These are phyloP conservation scores for Immersiporthe knoxdaviesiana DNA, from an alignment of 2,329 filamentous ascomycete species.

Conservation along the genomic window DNA sequence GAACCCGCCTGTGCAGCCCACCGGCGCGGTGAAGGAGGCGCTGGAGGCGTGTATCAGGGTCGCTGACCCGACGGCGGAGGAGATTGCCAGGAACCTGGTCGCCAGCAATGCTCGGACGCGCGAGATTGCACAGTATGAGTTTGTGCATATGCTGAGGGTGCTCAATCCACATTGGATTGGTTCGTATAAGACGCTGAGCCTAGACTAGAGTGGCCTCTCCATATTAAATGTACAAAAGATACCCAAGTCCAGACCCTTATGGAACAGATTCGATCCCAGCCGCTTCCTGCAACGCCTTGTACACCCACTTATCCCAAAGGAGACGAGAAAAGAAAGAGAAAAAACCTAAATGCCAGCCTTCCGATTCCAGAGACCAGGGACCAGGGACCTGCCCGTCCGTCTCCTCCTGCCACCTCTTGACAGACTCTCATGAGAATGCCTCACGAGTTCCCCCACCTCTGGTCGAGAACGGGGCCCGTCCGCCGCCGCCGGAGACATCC, in stretches of 20 bases:
- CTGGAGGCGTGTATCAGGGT: constrained; percentile 59
- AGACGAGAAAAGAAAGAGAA: background rate
- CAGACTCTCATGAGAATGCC: too few relatives aligned
- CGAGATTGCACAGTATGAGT: constrained; percentile 35
- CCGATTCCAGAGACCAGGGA: background rate
- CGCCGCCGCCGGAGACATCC: background rate
- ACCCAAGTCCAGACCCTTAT: background rate
- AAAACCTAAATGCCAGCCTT: background rate
- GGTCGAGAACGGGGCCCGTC: background rate
- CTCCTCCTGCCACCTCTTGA: background rate
- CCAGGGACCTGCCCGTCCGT: background rate
- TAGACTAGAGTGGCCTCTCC: background rate
- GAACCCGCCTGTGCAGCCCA: constrained; percentile 49
- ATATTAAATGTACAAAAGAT: background rate
- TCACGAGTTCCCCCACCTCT: too few relatives aligned
- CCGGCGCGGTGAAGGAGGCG: constrained; percentile 48
- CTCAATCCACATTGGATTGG: constrained; percentile 31
- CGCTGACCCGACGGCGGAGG: constrained; percentile 55
- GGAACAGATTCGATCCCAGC: background rate
- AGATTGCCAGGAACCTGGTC: constrained; percentile 35
- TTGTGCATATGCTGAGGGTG: constrained; percentile 36
- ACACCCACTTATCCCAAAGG: background rate
- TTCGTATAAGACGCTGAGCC: too few relatives aligned
- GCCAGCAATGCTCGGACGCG: constrained; percentile 21
- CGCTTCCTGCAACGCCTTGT: background rate